Percentiles rank a stretch among this genome's conserved stretches.
phyloP scores from a whole-genome alignment of 768 basidiomycete genomes.

The Leccinellum rugosiceps region DNA sequence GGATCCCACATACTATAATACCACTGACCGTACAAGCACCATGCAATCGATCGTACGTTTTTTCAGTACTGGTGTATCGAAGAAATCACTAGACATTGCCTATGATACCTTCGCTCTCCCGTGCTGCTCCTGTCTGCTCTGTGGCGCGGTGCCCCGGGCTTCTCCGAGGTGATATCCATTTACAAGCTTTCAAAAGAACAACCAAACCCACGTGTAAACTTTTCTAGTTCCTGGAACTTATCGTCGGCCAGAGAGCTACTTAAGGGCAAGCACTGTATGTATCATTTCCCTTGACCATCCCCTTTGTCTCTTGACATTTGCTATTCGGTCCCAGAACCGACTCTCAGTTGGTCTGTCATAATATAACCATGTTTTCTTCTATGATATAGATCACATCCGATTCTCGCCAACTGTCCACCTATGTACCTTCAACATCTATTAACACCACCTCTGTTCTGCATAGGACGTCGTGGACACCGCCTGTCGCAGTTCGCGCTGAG shows the following conservation, averaged over 20 bases:
- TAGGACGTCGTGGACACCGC: slow-evolving; percentile 72
- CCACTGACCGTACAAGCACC: neutral
- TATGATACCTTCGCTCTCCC: neutral
- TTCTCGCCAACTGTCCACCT: neutral
- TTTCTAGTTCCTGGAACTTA: neutral
- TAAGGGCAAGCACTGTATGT: neutral
- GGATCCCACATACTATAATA: neutral
- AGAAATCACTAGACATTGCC: neutral
- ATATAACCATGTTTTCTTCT: neutral
- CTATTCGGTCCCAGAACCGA: neutral
- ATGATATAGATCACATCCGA: neutral
- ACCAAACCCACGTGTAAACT: neutral
- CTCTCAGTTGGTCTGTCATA: neutral
- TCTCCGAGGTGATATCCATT: neutral
- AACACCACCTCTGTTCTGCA: slow-evolving; percentile 48
- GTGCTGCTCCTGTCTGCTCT: neutral
- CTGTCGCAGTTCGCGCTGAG: slow-evolving; percentile 60
- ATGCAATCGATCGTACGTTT: neutral
- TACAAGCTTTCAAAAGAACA: neutral
- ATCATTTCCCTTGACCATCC: neutral
- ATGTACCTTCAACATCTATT: slow-evolving; percentile 13
- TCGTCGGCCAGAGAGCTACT: neutral
- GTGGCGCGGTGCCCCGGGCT: neutral
- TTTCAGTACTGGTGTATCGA: neutral
- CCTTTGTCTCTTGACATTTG: neutral